Evolutionary conservation across 2,329 filamentous ascomycete genomes (phyloP).

Genomic region (Paraphaeosphaeria sporulosa): DNA sequence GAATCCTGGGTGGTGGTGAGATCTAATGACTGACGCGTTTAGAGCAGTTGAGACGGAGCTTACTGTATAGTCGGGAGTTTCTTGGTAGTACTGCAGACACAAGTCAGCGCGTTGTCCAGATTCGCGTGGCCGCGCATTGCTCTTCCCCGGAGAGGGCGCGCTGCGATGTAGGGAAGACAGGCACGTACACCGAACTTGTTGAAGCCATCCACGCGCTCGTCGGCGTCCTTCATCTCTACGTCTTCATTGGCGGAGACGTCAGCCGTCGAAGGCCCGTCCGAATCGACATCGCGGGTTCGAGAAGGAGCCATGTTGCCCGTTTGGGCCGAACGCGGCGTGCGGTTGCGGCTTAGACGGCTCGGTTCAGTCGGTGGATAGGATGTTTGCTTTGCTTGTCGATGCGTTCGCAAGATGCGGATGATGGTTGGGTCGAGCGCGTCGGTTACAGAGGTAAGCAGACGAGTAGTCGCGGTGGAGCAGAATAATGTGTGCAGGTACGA

Average conservation of each 20-base stretch:
- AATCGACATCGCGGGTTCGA: conserved; percentile 45
- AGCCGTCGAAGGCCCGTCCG: conserved; percentile 46
- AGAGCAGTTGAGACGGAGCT: conserved; percentile 11
- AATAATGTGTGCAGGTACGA: conserved; percentile 18
- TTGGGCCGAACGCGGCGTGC: conserved; percentile 41
- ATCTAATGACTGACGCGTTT: conserved; percentile 9
- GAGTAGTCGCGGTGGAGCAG: conserved; percentile 20
- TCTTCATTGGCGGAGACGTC: conserved; percentile 49
- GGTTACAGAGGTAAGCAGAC: conserved; percentile 21
- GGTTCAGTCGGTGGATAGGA: conserved; percentile 10
- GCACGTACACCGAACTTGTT: conserved; percentile 45
- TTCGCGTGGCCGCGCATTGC: not conserved
- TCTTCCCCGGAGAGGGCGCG: conserved; percentile 4
- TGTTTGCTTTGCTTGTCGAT: conserved; percentile 12
- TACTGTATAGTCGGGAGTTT: conserved; percentile 70
- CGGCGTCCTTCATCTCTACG: conserved; percentile 48
- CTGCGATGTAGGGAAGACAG: conserved; percentile 13
- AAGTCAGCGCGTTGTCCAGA: conserved; percentile 32
- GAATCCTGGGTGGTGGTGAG: conserved; percentile 60
- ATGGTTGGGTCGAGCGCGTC: conserved; percentile 34
- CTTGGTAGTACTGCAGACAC: conserved; percentile 57
- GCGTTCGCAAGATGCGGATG: conserved; percentile 17
- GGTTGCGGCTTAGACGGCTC: conserved; percentile 21
- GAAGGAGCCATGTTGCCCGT: conserved; percentile 50
- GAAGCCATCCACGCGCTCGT: conserved; percentile 42